Evolutionary conservation across 148 eudicot genomes (phyloP).

Genomic region (Polygonum aviculare): DNA sequence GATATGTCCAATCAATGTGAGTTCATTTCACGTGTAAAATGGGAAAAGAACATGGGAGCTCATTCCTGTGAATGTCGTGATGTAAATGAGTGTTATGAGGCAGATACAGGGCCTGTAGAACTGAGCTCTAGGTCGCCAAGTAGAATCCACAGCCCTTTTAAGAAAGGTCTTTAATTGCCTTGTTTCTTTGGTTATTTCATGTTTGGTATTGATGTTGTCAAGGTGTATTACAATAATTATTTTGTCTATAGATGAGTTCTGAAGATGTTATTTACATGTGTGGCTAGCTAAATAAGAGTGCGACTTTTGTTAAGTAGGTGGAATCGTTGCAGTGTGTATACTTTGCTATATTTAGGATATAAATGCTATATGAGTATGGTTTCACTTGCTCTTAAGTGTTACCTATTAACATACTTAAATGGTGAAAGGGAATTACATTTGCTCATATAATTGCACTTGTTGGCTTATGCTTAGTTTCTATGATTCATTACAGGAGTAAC

Average conservation of each 20-base stretch:
- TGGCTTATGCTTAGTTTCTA: not conserved
- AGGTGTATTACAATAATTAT: not conserved
- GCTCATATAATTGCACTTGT: not conserved
- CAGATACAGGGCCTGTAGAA: constrained; percentile 19
- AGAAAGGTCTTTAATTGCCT: constrained; percentile 9
- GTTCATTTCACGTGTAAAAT: constrained; percentile 10
- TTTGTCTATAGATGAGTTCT: not conserved
- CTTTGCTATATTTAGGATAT: not conserved
- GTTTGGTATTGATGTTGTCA: not conserved
- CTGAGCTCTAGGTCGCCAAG: not conserved
- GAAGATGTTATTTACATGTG: not conserved
- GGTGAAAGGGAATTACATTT: not conserved
- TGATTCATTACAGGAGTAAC: not conserved
- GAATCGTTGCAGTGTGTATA: not conserved
- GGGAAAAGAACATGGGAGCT: constrained; percentile 15
- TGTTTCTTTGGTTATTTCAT: not conserved
- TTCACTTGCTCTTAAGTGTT: not conserved
- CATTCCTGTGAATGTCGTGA: constrained; percentile 17
- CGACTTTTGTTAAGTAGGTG: not conserved
- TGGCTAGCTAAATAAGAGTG: not conserved
- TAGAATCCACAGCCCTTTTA: not conserved
- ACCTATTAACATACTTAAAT: not conserved
- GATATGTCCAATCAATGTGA: constrained; percentile 21
- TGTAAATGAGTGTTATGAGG: constrained; percentile 10
- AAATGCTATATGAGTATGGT: not conserved